Base-by-base conservation (phyloP, 129 eudicot genomes). In the Lonicera japonica region DNA sequence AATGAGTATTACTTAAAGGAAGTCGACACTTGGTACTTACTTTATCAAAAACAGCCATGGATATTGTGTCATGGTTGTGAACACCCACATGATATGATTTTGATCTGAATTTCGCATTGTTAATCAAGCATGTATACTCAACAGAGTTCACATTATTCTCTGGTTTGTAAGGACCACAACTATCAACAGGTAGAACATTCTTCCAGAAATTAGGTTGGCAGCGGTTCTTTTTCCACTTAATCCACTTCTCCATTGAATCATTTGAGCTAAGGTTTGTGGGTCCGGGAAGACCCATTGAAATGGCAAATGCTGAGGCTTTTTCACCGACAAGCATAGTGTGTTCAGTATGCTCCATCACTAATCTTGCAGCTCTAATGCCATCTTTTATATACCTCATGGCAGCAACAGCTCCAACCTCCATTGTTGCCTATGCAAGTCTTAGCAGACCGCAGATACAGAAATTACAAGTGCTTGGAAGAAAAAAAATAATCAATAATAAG, bases 401-500 rank as follows among this genome's bases (percentile, higher is more conserved):
- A 68, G 82, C 98, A 73, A 91, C 96, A 70, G 98, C 94, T 58
- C 98, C 98, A 51, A 91, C 95, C 84, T 91, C 98, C 98, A 91
- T 91, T 41, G 96, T 87, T 65, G 83, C 96, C 98, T 91, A 77
- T 41, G 64, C 67, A 77, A 75, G 66, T 78, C 94, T 91, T 87
- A 75, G 73, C 78, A 70, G 77, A 54, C 71, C 61, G 71, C 69
- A 68, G 20, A 59, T 38, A 47, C 24, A 70, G 51, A 73, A 15
- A 55, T 16, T 24, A 23, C 54, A 55, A 54, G 50, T 18, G 25
- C 23, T 67, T 48, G 41, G 53, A 25, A 21, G n/a, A 47, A 12
- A 21, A 34, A 41, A 57, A 15, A 10, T 47, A 1, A 18, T 12
- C 25, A 34, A 52, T 48, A 65, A 14, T 55, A 0, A 58, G 25